A percentile compares a stretch with the other conserved stretches of the same genome.
phyloP scores from a whole-genome alignment of 2,329 filamentous ascomycete genomes.

The Coleophoma eucalyptorum region DNA sequence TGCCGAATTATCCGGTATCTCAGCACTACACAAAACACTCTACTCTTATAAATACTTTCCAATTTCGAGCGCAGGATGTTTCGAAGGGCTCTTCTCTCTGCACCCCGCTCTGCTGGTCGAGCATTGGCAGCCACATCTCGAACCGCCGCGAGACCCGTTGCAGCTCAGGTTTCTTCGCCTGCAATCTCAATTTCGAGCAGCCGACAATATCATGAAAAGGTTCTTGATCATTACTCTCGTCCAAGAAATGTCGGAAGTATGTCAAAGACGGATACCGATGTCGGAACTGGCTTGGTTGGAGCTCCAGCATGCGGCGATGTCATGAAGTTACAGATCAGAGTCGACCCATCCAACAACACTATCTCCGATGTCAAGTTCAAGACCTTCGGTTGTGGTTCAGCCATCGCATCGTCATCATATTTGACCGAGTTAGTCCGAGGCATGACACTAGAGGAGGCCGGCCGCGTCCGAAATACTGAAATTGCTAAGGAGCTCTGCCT shows the following conservation, averaged over 20 bases:
- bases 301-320: slow-evolving; percentile 91
- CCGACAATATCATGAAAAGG: slow-evolving; percentile 31
- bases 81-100: slow-evolving; percentile 21
- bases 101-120: slow-evolving; percentile 23
- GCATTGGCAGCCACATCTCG: slow-evolving; percentile 21
- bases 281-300: slow-evolving; percentile 87
- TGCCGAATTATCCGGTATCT: too few species aligned
- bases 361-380: slow-evolving; percentile 98
- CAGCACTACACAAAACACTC: too few species aligned
- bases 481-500: slow-evolving; percentile 95
- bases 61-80: slow-evolving; percentile 19
- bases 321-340: slow-evolving; percentile 91
- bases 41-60: too few species aligned
- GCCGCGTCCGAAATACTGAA: slow-evolving; percentile 91
- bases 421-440: slow-evolving; percentile 91
- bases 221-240: slow-evolving; percentile 79
- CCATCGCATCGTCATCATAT: slow-evolving; percentile 93
- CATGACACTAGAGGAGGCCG: slow-evolving; percentile 94
- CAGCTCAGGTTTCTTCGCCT: slow-evolving; percentile 17
- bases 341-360: slow-evolving; percentile 81
- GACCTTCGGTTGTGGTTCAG: slow-evolving; percentile 92
- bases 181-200: slow-evolving; percentile 9
- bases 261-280: slow-evolving; percentile 74
- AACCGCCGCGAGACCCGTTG: slow-evolving; percentile 17
- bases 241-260: slow-evolving; percentile 78